Conservation (phyloP, 352 stramenopile species). For the Chrysophaeum taylorii region DNA sequence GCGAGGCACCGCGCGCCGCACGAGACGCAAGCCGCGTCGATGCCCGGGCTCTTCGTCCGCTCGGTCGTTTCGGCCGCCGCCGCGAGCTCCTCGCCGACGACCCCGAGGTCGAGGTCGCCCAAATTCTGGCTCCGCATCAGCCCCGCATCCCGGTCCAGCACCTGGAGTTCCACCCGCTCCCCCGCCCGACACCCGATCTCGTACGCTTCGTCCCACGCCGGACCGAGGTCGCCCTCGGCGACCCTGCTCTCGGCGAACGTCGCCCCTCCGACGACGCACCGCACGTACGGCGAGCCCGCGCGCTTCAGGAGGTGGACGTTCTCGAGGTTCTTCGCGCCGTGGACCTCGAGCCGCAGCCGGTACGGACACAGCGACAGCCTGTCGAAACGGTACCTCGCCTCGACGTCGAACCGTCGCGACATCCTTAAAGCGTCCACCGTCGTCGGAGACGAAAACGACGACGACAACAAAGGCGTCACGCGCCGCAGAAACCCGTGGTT, state of each 20-base stretch:
- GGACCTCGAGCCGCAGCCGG: background rate
- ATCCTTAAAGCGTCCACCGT: background rate
- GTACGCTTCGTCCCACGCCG: background rate
- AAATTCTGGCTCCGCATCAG: background rate
- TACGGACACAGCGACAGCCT: background rate
- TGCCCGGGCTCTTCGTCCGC: too few relatives aligned
- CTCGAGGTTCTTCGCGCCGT: background rate
- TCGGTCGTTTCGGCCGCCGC: background rate
- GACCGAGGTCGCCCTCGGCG: background rate
- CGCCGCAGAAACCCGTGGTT: background rate
- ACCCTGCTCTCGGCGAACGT: background rate
- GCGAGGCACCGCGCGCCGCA: background rate
- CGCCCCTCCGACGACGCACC: background rate
- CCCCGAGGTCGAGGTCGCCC: background rate
- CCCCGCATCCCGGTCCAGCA: background rate
- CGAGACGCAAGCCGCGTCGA: background rate
- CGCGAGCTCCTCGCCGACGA: background rate
- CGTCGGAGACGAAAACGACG: too few relatives aligned
- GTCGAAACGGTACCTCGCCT: slow-evolving; percentile 1
- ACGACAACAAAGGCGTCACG: too few relatives aligned
- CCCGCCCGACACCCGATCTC: background rate
- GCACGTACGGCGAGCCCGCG: background rate
- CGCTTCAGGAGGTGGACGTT: slow-evolving; percentile 1
- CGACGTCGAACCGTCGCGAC: background rate
- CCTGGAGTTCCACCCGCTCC: background rate